A percentile compares a stretch with the other conserved stretches of the same genome.
phyloP scores from a whole-genome alignment of 2,329 filamentous ascomycete genomes.

The Pezicula rhizophila region DNA sequence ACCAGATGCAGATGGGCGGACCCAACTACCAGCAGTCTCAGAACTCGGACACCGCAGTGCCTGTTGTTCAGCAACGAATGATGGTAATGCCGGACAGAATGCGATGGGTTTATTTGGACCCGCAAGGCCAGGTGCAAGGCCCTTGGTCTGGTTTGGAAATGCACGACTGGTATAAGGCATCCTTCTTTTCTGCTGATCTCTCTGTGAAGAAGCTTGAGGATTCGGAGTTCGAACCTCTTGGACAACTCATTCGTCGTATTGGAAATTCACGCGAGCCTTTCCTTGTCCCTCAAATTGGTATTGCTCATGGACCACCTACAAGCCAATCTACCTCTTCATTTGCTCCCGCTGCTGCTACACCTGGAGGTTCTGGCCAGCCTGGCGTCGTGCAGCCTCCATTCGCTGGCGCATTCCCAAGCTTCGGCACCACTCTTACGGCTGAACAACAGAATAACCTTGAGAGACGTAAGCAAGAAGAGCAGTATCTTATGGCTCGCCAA shows the following conservation, averaged over 20 bases:
- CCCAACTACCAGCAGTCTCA: conserved; percentile 25
- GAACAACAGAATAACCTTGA: conserved; percentile 98
- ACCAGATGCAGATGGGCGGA: conserved; percentile 14
- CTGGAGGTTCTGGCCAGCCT: conserved; percentile 38
- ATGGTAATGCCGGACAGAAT: conserved; percentile 99
- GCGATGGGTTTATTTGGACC: conserved; percentile 97
- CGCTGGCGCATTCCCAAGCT: conserved; percentile 89
- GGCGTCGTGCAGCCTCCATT: conserved; percentile 78
- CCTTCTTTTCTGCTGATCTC: conserved; percentile 92
- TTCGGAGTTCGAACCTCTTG: conserved; percentile 86
- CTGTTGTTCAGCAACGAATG: conserved; percentile 64
- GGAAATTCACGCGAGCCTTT: conserved; percentile 97
- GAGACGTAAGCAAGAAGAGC: conserved; percentile 94
- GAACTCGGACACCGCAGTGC: conserved; percentile 48
- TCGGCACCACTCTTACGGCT: conserved; percentile 90
- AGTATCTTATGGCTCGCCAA: conserved; percentile 93
- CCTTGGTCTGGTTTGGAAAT: conserved; percentile 96
- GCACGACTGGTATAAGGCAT: conserved; percentile 99
- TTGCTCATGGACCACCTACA: conserved; percentile 75
- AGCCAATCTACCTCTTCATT: conserved; percentile 31
- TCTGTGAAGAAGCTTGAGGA: conserved; percentile 95
- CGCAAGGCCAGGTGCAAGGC: conserved; percentile 84
- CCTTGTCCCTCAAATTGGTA: conserved; percentile 92
- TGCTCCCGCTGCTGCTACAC: conserved; percentile 30
- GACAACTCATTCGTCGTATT: conserved; percentile 89